Evolutionary conservation across 2,329 filamentous ascomycete species (phyloP), one percentile per base, ranked within the genome.

Genomic region (Cryphonectria parasitica): DNA sequence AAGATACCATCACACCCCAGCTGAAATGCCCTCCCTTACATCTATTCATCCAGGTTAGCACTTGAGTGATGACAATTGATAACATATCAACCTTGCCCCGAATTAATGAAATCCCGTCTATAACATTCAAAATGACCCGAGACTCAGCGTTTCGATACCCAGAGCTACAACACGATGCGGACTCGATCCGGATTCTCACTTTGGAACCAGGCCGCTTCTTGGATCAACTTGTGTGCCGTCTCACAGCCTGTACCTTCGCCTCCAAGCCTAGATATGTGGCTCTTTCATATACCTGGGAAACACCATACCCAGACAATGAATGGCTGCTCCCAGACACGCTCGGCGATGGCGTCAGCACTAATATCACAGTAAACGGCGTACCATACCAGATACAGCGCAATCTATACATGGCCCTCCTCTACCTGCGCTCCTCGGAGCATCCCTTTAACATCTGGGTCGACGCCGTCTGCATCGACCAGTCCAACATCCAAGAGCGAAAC

Each of bases 201-300:
- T 19, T 58, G 54, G 54, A 31, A 19, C 54, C 54, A 31, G 54
- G 28, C 25, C 15, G 19, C 25, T 58, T 58, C 54, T 58, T 15
- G 6, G 28, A 58, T 17, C 54, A 31, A 7, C 4, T 58, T 19
- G 54, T 58, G 25, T 58, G 54, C 54, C 10, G 15, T 2, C 25
- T 58, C 28, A 31, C 15, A 34, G 7, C 54, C 28, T 31, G 13
- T 19, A 58, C 54, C 6, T 58, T 58, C 54, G 15, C 13, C 15
- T 58, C 54, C 54, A 58, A 58, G 54, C 54, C 54, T 17, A 34
- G 54, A 58, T 58, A 58, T 58, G 25, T 58, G 25, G 54, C 54
- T 4, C 54, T 58, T 17, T 58, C 54, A 13, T 58, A 58, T 10
- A 58, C 54, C 25, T 58, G 54, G 54, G 54, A 58, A 31, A 31